Evolutionary conservation across 768 basidiomycete genomes (phyloP).

Genomic region (Erythrobasidium yunnanense): DNA sequence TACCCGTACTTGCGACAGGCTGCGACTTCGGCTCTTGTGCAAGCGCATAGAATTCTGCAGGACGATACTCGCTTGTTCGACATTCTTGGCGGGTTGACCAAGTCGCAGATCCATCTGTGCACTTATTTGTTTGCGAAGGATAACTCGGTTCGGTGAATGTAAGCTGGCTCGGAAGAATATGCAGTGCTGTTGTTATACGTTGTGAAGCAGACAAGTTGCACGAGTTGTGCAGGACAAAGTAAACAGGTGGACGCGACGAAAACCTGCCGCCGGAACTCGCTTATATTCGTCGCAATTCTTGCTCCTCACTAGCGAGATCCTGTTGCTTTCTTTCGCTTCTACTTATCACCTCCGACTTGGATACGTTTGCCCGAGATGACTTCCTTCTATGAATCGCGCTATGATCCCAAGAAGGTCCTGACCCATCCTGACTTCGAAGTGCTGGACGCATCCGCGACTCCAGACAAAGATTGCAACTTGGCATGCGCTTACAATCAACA

Average conservation of each 20-base stretch:
- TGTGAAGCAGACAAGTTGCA: too few species aligned
- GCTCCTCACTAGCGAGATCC: too few species aligned
- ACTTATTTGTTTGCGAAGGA: conserved; percentile 21
- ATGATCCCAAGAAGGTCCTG: conserved; percentile 41
- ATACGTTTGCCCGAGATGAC: neutral
- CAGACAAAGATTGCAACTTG: conserved; percentile 38
- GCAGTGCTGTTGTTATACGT: too few species aligned
- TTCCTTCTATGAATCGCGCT: conserved; percentile 33
- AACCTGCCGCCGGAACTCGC: too few species aligned
- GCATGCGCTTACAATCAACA: conserved; percentile 40
- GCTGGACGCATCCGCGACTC: conserved; percentile 33
- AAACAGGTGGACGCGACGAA: too few species aligned
- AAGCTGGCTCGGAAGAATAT: too few species aligned
- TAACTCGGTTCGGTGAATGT: too few species aligned
- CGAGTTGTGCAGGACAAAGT: too few species aligned
- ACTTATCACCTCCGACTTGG: too few species aligned
- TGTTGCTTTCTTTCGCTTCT: too few species aligned
- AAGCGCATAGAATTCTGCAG: conserved; percentile 28
- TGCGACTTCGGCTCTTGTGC: conserved; percentile 28
- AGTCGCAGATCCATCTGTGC: conserved; percentile 30
- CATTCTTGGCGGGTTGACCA: conserved; percentile 28
- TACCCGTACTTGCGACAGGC: conserved; percentile 30
- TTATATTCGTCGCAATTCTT: too few species aligned
- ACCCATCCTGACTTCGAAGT: conserved; percentile 41
- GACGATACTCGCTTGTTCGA: conserved; percentile 29